Evolutionary conservation across 23 red algal genomes (phyloP).

Genomic region (Gracilaria domingensis): DNA sequence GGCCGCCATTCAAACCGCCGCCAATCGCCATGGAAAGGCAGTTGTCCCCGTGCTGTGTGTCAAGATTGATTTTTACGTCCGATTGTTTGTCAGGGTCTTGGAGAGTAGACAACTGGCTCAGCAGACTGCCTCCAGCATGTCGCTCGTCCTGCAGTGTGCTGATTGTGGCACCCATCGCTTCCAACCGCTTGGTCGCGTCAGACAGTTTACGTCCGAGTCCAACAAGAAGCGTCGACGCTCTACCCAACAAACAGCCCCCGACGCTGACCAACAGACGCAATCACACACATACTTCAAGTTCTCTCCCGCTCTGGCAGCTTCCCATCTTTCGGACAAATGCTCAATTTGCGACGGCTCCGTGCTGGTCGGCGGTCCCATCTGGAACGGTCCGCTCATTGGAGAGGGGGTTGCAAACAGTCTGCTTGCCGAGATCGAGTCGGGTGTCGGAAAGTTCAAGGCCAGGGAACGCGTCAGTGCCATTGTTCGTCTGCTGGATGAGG

Average conservation of each 20-base stretch:
- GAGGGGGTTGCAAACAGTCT: constrained; percentile 62
- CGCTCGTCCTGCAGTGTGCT: constrained; percentile 74
- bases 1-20: constrained; percentile 74
- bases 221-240: constrained; percentile 41
- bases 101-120: constrained; percentile 66
- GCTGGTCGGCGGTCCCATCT: constrained; percentile 86
- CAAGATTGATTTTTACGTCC: constrained; percentile 99
- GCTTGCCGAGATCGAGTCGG: constrained; percentile 47
- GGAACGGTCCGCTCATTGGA: constrained; percentile 74
- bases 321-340: constrained; percentile 43
- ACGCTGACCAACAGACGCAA: background rate
- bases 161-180: constrained; percentile 84
- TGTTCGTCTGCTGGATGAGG: constrained; percentile 76
- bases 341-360: constrained; percentile 58
- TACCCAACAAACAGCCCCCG: background rate
- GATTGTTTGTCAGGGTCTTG: constrained; percentile 86
- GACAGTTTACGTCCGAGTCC: constrained; percentile 19
- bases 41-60: constrained; percentile 87
- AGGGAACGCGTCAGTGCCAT: constrained; percentile 81
- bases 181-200: constrained; percentile 73
- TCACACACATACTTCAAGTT: constrained; percentile 34
- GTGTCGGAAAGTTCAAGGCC: constrained; percentile 64
- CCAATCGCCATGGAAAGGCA: constrained; percentile 79
- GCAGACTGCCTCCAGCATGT: constrained; percentile 60
- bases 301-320: constrained; percentile 1